Conservation (phyloP, 2,329 filamentous ascomycete genomes). For the Helminthosporium solani region DNA sequence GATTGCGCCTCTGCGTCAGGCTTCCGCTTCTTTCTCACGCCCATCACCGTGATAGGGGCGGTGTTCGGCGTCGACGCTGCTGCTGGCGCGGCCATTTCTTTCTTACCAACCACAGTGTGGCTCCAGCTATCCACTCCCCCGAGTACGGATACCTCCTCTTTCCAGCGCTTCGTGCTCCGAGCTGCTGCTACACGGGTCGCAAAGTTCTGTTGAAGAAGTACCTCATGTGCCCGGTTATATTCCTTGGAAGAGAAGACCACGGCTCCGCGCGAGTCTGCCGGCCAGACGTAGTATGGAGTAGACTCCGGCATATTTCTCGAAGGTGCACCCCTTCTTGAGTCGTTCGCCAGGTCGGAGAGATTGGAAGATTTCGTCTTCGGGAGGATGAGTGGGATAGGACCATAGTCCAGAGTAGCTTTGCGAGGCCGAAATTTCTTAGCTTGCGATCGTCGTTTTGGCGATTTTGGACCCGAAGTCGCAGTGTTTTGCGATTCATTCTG, state of each 20-base stretch:
- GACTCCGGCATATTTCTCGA: slow-evolving; percentile 50
- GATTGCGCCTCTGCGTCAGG: slow-evolving; percentile 17
- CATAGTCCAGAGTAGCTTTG: slow-evolving; percentile 44
- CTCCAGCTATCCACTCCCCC: slow-evolving; percentile 33
- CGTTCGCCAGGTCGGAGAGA: slow-evolving; percentile 50
- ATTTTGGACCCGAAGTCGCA: neutral
- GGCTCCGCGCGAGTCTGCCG: slow-evolving; percentile 60
- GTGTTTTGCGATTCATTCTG: slow-evolving; percentile 20
- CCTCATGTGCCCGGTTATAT: slow-evolving; percentile 68
- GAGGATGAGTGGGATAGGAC: slow-evolving; percentile 62
- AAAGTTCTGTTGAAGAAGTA: slow-evolving; percentile 75
- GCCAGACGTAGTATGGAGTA: slow-evolving; percentile 68
- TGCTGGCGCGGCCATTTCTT: slow-evolving; percentile 13
- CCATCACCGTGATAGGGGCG: slow-evolving; percentile 27
- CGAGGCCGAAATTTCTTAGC: slow-evolving; percentile 16
- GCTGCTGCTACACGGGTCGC: slow-evolving; percentile 62
- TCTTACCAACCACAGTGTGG: slow-evolving; percentile 29
- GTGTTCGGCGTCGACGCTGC: slow-evolving; percentile 5
- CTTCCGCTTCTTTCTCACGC: slow-evolving; percentile 40
- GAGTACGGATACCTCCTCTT: slow-evolving; percentile 60
- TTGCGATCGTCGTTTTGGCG: slow-evolving; percentile 16
- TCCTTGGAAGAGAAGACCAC: slow-evolving; percentile 62
- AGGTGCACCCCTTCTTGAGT: slow-evolving; percentile 29
- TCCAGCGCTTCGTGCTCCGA: slow-evolving; percentile 69
- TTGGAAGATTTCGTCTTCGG: slow-evolving; percentile 59